A percentile compares a stretch with the other conserved stretches of the same genome.
phyloP scores from a whole-genome alignment of 2,329 filamentous ascomycete species.

The Aspergillus sp. region DNA sequence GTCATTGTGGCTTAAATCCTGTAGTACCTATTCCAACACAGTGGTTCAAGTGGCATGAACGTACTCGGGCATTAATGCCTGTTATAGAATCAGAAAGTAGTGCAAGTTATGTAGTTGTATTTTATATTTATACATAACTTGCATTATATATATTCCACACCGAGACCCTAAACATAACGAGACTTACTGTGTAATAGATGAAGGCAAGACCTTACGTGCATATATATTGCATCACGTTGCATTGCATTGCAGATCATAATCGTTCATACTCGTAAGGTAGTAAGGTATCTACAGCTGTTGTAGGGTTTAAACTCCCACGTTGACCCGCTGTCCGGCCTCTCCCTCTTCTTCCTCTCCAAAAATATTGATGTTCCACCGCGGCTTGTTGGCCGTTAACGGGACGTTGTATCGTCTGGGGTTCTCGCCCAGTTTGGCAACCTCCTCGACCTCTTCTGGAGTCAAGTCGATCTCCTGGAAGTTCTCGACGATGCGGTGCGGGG shows the following conservation, averaged over 20 bases:
- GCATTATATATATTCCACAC: no score
- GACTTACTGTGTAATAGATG: no score
- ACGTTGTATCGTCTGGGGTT: conserved; percentile 31
- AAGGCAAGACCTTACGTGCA: no score
- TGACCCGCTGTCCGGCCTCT: conserved; percentile 42
- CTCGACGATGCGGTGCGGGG: conserved; percentile 34
- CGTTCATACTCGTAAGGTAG: neutral
- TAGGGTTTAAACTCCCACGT: conserved; percentile 5
- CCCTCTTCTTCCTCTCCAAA: conserved; percentile 49
- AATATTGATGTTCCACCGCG: conserved; percentile 51
- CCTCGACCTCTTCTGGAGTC: conserved; percentile 28
- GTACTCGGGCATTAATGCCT: no score
- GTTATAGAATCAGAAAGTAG: no score
- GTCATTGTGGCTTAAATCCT: no score
- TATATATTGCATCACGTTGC: no score
- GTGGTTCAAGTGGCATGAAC: no score
- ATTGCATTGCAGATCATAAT: neutral
- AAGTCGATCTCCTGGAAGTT: conserved; percentile 39
- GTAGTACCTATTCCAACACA: no score
- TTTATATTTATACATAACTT: no score
- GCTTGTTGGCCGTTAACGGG: conserved; percentile 35
- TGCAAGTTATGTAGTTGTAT: no score
- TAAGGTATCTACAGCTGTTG: conserved; percentile 2
- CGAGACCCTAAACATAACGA: no score
- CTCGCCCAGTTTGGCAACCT: conserved; percentile 26